phyloP scores from a whole-genome alignment of 805 yeast genomes.

The Barnettozyma salicaria region DNA sequence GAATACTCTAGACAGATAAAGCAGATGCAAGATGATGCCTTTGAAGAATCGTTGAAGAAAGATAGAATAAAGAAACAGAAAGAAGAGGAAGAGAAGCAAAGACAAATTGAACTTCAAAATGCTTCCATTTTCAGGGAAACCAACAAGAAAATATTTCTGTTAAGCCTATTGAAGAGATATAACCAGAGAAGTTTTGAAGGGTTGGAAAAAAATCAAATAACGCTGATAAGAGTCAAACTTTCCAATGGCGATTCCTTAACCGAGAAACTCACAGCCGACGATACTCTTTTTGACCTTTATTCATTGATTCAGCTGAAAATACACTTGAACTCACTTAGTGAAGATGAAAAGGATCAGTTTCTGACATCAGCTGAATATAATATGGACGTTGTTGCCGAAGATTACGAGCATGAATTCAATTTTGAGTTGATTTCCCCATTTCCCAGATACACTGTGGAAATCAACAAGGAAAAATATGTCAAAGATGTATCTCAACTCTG shows the following conservation, averaged over 20 bases:
- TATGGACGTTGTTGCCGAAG: conserved; percentile 8
- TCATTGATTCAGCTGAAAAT: conserved; percentile 41
- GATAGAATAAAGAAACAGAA: conserved; percentile 51
- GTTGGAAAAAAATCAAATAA: conserved; percentile 28
- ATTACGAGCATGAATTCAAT: conserved; percentile 38
- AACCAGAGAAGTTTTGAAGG: conserved; percentile 6
- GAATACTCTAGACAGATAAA: conserved; percentile 51
- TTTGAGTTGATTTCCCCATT: conserved; percentile 58
- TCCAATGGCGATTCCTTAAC: conserved; percentile 48
- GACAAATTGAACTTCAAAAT: conserved; percentile 10
- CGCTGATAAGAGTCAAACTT: conserved; percentile 47
- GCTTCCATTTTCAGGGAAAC: conserved; percentile 6
- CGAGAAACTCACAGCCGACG: conserved; percentile 35
- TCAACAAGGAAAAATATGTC: conserved; percentile 28
- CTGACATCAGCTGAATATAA: not conserved
- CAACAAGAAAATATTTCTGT: conserved; percentile 11
- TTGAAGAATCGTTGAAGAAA: conserved; percentile 48
- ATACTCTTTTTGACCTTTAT: conserved; percentile 43
- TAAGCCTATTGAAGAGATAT: not conserved
- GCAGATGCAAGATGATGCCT: conserved; percentile 63
- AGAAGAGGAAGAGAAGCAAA: conserved; percentile 29
- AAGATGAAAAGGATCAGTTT: conserved; percentile 9
- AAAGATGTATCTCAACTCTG: conserved; percentile 43
- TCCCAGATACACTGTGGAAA: conserved; percentile 48
- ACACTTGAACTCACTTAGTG: conserved; percentile 15